Base-by-base conservation (phyloP, 1,284 basidiomycete species). In the Tausonia pullulans region DNA sequence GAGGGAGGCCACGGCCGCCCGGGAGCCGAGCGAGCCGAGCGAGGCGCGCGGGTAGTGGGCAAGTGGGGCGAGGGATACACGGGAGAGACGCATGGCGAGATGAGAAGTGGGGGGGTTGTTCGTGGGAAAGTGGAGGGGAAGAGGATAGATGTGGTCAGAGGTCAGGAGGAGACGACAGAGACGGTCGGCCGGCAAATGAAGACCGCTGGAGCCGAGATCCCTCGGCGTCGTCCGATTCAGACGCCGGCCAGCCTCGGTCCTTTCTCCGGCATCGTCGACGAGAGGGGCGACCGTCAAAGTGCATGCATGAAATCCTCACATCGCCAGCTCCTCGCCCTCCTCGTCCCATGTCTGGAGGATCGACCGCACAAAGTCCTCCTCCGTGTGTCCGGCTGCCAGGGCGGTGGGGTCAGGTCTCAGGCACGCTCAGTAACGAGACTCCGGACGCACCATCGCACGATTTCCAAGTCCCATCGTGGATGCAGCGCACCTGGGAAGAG, bases 391-490 rank as follows among this genome's bases (percentile, higher is more conserved):
- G n/a, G 44, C 57, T 58, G 27, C 53, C 7, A 39, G 4, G 39
- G 7, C 45, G n/a, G 48, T 10, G 40, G 40, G 9, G 5, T 11
- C 2, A 9, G n/a, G 6, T 14, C 6, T 40, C 2, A 44, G 11
- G 5, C n/a, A 16, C 13, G 13, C 27, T 5, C 43, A 9, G 11
- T 14, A 44, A 1, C 27, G 27, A 27, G 27, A 2, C 27, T 27
- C 27, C 27, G 27, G 27, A 45, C 45, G 4, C 27, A 58, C 57
- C 52, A 54, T 55, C 60, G 43, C 60, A 61, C 39, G 14, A 53
- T 52, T 61, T 61, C 60, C 60, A 61, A 0, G 16, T 16, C 14
- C 50, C 51, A 52, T 61, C 60, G n/a, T 55, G 51, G 44, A 61
- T 61, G n/a, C 60, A 61, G 4, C 60, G 40, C 0, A 68, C 60